Percentiles rank a stretch among this genome's conserved stretches.
Conservation (phyloP, 768 basidiomycete genomes). For the Infundibulicybe gibba region DNA sequence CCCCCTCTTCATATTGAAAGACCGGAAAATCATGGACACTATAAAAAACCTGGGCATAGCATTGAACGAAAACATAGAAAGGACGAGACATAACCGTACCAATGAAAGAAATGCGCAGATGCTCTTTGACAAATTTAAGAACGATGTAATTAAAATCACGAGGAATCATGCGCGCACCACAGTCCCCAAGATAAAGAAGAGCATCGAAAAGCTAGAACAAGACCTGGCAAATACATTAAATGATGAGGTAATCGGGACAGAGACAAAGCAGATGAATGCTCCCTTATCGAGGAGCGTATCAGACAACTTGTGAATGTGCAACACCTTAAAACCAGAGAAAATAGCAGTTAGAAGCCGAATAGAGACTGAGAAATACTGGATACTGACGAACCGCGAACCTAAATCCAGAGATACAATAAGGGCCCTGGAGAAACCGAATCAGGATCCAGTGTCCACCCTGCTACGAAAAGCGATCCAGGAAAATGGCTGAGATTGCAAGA, state of each 20-base stretch:
- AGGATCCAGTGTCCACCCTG: constrained; percentile 3
- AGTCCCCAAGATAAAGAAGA: constrained; percentile 1
- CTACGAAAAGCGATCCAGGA: neutral
- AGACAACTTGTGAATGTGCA: neutral
- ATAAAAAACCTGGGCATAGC: constrained; percentile 4
- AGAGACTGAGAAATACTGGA: constrained; percentile 10
- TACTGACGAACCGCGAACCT: constrained; percentile 3
- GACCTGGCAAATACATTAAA: neutral
- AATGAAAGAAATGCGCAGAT: too few relatives aligned
- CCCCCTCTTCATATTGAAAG: constrained; percentile 13
- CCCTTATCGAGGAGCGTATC: constrained; percentile 2
- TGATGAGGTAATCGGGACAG: neutral
- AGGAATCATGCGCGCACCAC: constrained; percentile 4
- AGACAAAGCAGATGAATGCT: neutral
- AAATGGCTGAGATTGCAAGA: constrained; percentile 4
- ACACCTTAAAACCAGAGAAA: constrained; percentile 2
- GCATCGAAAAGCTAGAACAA: constrained; percentile 1
- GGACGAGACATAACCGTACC: too few relatives aligned
- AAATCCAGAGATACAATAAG: constrained; percentile 9
- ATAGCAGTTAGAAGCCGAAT: constrained; percentile 2
- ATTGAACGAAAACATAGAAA: too few relatives aligned
- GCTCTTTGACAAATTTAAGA: too few relatives aligned
- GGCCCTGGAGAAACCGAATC: neutral
- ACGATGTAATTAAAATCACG: constrained; percentile 5
- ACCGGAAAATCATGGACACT: constrained; percentile 7